A percentile compares a stretch with the other conserved stretches of the same genome.
phyloP scores from a whole-genome alignment of 2,329 filamentous ascomycete species.

The Anthostomella pinea region DNA sequence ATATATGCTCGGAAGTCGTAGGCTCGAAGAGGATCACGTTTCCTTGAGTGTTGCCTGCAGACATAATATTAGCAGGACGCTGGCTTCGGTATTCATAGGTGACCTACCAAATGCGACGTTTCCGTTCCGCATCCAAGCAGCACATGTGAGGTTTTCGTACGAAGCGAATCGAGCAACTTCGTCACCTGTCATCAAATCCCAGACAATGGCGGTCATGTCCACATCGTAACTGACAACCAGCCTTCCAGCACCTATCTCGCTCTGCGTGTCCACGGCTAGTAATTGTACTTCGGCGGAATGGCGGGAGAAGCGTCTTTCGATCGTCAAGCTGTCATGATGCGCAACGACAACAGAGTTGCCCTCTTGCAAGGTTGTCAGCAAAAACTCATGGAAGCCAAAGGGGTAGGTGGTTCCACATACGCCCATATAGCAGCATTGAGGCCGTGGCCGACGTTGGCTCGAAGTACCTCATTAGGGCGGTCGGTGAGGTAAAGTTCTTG shows the following conservation, averaged over 20 bases:
- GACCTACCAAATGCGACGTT: slow-evolving; percentile 90
- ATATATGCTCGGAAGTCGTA: slow-evolving; percentile 87
- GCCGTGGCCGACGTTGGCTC: slow-evolving; percentile 89
- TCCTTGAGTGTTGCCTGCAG: slow-evolving; percentile 83
- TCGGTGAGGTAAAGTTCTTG: slow-evolving; percentile 51
- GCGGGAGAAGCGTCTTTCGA: slow-evolving; percentile 80
- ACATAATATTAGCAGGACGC: slow-evolving; percentile 4
- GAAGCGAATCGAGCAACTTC: slow-evolving; percentile 91
- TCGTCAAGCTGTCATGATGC: slow-evolving; percentile 86
- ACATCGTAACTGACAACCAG: slow-evolving; percentile 91
- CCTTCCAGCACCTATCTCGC: slow-evolving; percentile 78
- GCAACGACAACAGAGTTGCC: slow-evolving; percentile 79
- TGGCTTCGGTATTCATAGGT: not conserved
- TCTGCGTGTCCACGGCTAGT: slow-evolving; percentile 86
- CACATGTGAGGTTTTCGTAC: slow-evolving; percentile 80
- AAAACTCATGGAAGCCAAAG: not conserved
- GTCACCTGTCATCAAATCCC: slow-evolving; percentile 90
- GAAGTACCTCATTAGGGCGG: slow-evolving; percentile 57
- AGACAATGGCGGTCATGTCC: slow-evolving; percentile 89
- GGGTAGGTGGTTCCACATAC: slow-evolving; percentile 23
- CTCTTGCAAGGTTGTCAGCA: slow-evolving; percentile 41
- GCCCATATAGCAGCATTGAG: slow-evolving; percentile 83
- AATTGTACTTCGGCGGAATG: slow-evolving; percentile 82
- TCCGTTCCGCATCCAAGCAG: slow-evolving; percentile 94
- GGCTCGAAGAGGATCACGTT: slow-evolving; percentile 95